Evolutionary conservation across 148 eudicot species (phyloP), one percentile per base, ranked within the genome.

Genomic region (Rhododendron molle): DNA sequence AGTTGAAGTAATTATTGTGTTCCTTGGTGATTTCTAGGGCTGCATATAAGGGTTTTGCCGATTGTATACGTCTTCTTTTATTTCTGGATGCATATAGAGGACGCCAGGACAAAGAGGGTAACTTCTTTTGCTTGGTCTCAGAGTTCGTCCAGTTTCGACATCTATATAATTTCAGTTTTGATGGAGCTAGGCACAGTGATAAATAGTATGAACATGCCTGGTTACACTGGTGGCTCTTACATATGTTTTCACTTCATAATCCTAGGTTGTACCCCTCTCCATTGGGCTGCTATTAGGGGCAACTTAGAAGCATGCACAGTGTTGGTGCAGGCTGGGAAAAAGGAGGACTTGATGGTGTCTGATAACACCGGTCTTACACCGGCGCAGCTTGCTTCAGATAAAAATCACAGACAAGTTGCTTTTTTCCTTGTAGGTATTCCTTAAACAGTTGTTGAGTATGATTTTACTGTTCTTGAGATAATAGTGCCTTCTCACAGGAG

Each of bases 261-360:
- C 86, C 77, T 89, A 97, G 99, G 99, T 76, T 97, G 99, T 86
- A 95, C 99, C 65, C 99, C 99, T 88, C 95, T 97, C 84, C 99
- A 97, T 84, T 97, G 99, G 99, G 98, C 99, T 92, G 99, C 99
- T 81, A 95, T 95, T 86, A 93, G 93, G 86, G 99, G 99, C 15
- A 95, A 95, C 87, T 86, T 97, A 92, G 99, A 97, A 94, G 98
- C 98, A 52, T 97, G 98, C 93, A 97, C 99, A 15, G 95, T 97
- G 36, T 89, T 97, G 90, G 98, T 97, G 83, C 98, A 94, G 85
- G 98, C 99, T 88, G 99, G 99, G 81, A 97, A 97, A 90, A 97
- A 93, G 88, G 99, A 97, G 88, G 99, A 97, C 87, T 89, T 97
- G 78, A 85, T 89, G 69, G 91, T 96, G 85, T 91, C 96, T 26